Evolutionary conservation across 441 rosid genomes (phyloP).

Genomic region (Pelargonium fulgidum): DNA sequence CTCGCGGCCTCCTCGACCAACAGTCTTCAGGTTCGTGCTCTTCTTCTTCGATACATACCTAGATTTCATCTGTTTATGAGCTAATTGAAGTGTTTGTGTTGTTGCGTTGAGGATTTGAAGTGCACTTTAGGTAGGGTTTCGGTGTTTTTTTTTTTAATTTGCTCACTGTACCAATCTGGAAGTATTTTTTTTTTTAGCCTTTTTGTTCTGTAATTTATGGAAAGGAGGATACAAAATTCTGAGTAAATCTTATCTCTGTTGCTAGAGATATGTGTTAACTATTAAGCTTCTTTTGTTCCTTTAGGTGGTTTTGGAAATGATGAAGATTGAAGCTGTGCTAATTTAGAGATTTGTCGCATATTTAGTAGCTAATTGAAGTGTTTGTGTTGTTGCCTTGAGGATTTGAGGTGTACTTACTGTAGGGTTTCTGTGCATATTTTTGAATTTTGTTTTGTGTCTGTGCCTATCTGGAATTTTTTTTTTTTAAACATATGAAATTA

Average conservation of each 20-base stretch:
- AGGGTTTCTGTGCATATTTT: too few species aligned
- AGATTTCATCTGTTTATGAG: background rate
- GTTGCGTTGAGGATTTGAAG: too few species aligned
- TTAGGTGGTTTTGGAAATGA: too few species aligned
- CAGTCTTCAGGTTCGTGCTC: slow-evolving; percentile 31
- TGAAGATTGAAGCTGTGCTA: slow-evolving; percentile 5
- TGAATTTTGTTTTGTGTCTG: too few species aligned
- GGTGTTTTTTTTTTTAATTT: background rate
- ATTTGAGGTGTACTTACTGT: too few species aligned
- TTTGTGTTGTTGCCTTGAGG: too few species aligned
- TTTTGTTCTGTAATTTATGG: background rate
- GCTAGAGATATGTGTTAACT: background rate
- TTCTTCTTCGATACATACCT: background rate
- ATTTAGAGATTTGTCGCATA: background rate
- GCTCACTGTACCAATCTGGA: background rate
- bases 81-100: background rate
- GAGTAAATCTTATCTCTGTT: background rate
- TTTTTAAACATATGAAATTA: too few species aligned
- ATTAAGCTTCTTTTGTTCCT: too few species aligned
- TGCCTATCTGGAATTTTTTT: too few species aligned
- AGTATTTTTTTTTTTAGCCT: background rate
- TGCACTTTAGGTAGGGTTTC: background rate
- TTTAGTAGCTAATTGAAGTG: too few species aligned
- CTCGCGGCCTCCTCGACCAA: slow-evolving; percentile 23
- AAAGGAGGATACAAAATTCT: background rate